phyloP scores from a whole-genome alignment of 345 rosid genomes.

The Adansonia digitata region DNA sequence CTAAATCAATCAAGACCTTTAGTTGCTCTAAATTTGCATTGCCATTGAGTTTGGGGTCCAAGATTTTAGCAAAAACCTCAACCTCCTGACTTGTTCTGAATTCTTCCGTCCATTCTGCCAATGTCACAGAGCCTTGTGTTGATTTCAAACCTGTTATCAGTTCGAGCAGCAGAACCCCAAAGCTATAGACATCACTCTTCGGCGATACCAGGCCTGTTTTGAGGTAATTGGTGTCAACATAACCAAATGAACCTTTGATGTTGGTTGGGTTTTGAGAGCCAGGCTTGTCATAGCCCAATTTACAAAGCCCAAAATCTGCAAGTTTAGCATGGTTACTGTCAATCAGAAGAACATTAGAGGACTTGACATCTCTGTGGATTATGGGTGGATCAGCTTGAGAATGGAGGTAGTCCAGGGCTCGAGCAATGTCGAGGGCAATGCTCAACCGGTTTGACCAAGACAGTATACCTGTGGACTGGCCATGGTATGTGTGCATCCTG shows the following conservation, averaged over 20 bases:
- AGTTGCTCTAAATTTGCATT: constrained; percentile 27
- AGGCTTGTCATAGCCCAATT: constrained; percentile 24
- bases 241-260: constrained; percentile 38
- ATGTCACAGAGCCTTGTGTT: constrained; percentile 28
- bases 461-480: constrained; percentile 27
- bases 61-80: constrained; percentile 14
- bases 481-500: constrained; percentile 33
- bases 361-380: constrained; percentile 69
- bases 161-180: constrained; percentile 35
- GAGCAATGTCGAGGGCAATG: constrained; percentile 44
- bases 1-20: constrained; percentile 26
- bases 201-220: constrained; percentile 32
- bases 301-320: constrained; percentile 46
- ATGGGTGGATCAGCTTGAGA: constrained; percentile 42
- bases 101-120: constrained; percentile 39
- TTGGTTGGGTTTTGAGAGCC: constrained; percentile 15
- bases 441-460: constrained; percentile 37
- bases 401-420: constrained; percentile 40
- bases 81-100: constrained; percentile 20
- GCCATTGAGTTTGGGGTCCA: constrained; percentile 40
- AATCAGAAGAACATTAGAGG: constrained; percentile 40
- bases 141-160: constrained; percentile 36
- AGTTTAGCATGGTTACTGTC: constrained; percentile 37
- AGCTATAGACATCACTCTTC: constrained; percentile 40
- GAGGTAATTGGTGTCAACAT: constrained; percentile 30